Conservation (phyloP, 1,284 basidiomycete species). For the Sanguinoderma infundibulare region DNA sequence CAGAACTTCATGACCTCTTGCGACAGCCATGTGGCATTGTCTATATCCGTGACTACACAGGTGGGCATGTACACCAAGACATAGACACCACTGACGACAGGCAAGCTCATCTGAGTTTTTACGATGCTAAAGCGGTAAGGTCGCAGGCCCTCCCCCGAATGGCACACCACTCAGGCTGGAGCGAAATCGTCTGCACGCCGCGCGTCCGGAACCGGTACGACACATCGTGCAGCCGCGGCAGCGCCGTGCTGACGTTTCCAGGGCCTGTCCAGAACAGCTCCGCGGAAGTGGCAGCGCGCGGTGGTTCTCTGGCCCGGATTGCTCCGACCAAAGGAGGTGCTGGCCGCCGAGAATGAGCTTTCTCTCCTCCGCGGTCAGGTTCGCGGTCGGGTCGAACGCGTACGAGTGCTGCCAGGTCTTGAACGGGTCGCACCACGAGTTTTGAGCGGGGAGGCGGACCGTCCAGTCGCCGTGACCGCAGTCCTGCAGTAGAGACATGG, state of each 20-base stretch:
- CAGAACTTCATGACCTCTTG: too few species aligned
- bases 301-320: constrained; percentile 74
- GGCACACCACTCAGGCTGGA: constrained; percentile 87
- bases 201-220: constrained; percentile 70
- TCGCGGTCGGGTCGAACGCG: constrained; percentile 73
- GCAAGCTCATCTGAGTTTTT: background rate
- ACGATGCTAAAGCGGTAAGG: constrained; percentile 41
- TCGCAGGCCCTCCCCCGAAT: constrained; percentile 67
- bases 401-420: constrained; percentile 79
- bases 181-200: constrained; percentile 67
- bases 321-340: constrained; percentile 81
- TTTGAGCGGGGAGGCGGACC: constrained; percentile 52
- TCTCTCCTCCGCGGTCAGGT: constrained; percentile 53
- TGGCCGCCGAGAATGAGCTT: constrained; percentile 73
- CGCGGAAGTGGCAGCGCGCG: constrained; percentile 77
- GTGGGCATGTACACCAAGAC: too few species aligned
- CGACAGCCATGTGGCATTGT: too few species aligned
- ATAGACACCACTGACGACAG: background rate
- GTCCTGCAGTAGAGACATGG: too few species aligned
- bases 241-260: constrained; percentile 59
- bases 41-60: too few species aligned
- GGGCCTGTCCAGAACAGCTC: constrained; percentile 86
- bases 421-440: constrained; percentile 75
- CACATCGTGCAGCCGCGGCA: constrained; percentile 80
- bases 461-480: constrained; percentile 85